Base-by-base conservation (phyloP, 768 basidiomycete genomes). In the Coprinopsis marcescibilis region DNA sequence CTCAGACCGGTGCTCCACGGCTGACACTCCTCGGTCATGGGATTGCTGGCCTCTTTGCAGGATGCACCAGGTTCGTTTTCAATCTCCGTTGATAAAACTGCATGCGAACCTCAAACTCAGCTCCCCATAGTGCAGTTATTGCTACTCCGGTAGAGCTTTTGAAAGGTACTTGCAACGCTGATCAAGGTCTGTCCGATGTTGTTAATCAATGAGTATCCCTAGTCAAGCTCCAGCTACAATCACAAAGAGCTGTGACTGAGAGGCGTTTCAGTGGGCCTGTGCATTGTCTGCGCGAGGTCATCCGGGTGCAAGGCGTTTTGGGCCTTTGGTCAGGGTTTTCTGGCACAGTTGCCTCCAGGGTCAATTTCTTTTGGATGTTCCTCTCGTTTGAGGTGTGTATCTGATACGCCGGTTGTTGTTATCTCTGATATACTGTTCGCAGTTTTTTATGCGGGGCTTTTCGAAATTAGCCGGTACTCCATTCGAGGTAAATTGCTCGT, bases 331-430 rank as follows among this genome's bases (percentile, higher is more conserved):
- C 78, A 55, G 89, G 87, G 44, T 74, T 90, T 51, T 77, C 78
- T 0, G 85, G 83, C 1, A 85, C 83, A 52, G 68, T 89, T 23
- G 73, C 79, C 4, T 88, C 84, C 61, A 67, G 89, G 40, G 76
- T 77, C 48, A 84, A 82, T 65, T 89, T 89, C 63, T 77, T 83
- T 50, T 85, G 79, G 76, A 83, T 89, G 80, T 90, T 89, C 61
- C 68, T 84, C 32, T 78, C 77, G 21, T 75, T 83, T 52, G 83
- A 85, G 71, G 80, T 77, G 60, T 50, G 14, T 45, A 49, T 35
- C 42, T 49, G 21, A 8, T 40, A 40, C 15, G 8, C 15, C 8
- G 11, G 8, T 12, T 40, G 5, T 7, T 40, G 17, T 8, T 8
- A 6, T 19, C 8, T 10, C 17, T 15, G 17, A 23, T 40, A 21